Base-by-base conservation (phyloP, 805 yeast species). In the Candida lessepsii region DNA sequence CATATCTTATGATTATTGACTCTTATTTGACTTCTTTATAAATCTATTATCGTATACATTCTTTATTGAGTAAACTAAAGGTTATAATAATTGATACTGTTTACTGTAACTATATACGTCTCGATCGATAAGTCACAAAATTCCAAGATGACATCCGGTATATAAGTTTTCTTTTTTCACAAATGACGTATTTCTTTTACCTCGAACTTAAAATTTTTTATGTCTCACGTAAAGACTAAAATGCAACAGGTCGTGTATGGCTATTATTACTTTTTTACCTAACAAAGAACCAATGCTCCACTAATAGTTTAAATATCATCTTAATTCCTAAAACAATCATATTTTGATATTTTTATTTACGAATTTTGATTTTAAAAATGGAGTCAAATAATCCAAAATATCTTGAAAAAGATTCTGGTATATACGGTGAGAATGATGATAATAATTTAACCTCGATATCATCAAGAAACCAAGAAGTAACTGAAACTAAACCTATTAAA, bases 401-500 rank as follows among this genome's bases (percentile, higher is more conserved):
- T 18, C 23, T 18, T n/a, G 33, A 29, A 11, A 29, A 29, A 18
- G 33, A 29, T 10, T 29, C 33, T 11, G 24, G 24, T 10, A 8
- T 29, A 10, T 29, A 29, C 18, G 15, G 11, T 29, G 33, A 29
- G 17, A 29, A 18, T n/a, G 33, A 18, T n/a, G 33, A 29, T 4
- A 23, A 29, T 9, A 29, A 29, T 18, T 29, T 29, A 29, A 29
- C 33, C 6, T 29, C 33, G 8, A 6, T 29, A 18, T 29, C 33
- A 18, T 29, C 33, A 6, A 29, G 33, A 18, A 16, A 5, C 16
- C 31, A 28, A 28, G 33, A 29, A 11, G 33, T n/a, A 7, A 26
- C 14, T 8, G 14, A 21, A 27, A n/a, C 28, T 19, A 31, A 26
- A 39, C 41, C 37, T 14, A 38, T 38, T 7, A 38, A 38, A 11